Percentiles rank a stretch among this genome's conserved stretches.
Conservation (phyloP, 352 stramenopile genomes). For the Salisapilia sapeloensis region DNA sequence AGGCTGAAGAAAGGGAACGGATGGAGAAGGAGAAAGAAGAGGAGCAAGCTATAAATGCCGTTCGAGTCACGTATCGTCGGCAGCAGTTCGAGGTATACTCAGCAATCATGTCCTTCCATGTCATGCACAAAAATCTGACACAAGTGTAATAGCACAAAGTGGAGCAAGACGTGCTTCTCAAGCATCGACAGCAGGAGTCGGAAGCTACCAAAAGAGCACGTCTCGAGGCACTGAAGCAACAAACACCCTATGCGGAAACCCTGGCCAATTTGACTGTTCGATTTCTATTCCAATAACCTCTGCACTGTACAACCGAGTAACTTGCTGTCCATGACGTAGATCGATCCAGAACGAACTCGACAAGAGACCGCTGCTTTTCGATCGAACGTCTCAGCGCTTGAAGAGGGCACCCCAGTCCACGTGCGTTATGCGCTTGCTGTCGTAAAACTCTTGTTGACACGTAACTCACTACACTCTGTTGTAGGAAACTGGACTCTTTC, state of each 20-base stretch:
- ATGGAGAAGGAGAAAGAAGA: conserved; percentile 14
- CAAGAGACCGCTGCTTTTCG: conserved; percentile 54
- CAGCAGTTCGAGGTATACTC: conserved; percentile 27
- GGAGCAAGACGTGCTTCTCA: conserved; percentile 14
- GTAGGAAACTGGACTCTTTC: conserved; percentile 55
- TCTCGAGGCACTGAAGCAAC: conserved; percentile 41
- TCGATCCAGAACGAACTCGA: conserved; percentile 38
- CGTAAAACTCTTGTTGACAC: too few relatives aligned
- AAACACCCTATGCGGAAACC: conserved; percentile 48
- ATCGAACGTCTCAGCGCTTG: conserved; percentile 37
- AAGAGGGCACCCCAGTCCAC: conserved; percentile 32
- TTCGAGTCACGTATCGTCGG: conserved; percentile 42
- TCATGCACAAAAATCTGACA: not conserved
- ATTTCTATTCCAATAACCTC: not conserved
- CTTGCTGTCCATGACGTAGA: too few relatives aligned
- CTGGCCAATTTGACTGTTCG: conserved; percentile 34
- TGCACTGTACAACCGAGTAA: too few relatives aligned
- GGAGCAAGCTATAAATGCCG: conserved; percentile 29
- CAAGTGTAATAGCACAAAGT: conserved; percentile 24
- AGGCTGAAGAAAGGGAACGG: conserved; percentile 12
- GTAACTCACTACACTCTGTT: not conserved
- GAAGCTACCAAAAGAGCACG: conserved; percentile 21
- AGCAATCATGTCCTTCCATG: not conserved
- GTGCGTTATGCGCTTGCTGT: conserved; percentile 12
- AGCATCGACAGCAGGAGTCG: conserved; percentile 7